Evolutionary conservation across 2,329 filamentous ascomycete species (phyloP).

Genomic region (Fusarium sp.): DNA sequence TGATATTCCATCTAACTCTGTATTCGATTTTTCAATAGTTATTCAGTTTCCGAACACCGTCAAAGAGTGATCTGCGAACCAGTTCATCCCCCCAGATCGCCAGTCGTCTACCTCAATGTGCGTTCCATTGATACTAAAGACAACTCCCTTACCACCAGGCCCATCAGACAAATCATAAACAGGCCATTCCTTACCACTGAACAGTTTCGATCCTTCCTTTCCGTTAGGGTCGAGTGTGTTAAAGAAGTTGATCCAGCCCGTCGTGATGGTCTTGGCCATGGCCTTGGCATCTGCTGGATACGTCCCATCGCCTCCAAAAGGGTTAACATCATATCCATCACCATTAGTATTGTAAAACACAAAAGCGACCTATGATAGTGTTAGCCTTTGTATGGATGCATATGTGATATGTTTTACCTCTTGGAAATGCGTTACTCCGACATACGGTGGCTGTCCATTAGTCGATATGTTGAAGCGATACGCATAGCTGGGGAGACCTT

Average conservation of each 20-base stretch:
- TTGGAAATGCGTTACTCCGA: slow-evolving; percentile 58
- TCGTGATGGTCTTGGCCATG: slow-evolving; percentile 50
- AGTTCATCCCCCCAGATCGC: slow-evolving; percentile 50
- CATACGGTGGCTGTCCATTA: slow-evolving; percentile 41
- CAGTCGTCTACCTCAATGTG: slow-evolving; percentile 51
- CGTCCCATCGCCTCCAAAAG: slow-evolving; percentile 50
- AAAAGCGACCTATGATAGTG: slow-evolving; percentile 54
- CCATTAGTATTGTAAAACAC: slow-evolving; percentile 58
- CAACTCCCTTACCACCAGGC: slow-evolving; percentile 47
- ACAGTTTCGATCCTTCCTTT: slow-evolving; percentile 1
- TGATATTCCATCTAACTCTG: background rate
- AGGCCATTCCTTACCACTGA: slow-evolving; percentile 47
- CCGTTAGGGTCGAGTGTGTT: slow-evolving; percentile 50
- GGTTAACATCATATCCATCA: slow-evolving; percentile 52
- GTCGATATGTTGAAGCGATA: slow-evolving; percentile 55
- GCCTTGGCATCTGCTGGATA: slow-evolving; percentile 47
- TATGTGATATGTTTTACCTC: slow-evolving; percentile 36
- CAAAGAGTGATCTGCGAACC: slow-evolving; percentile 50
- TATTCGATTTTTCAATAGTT: background rate
- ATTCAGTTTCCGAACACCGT: slow-evolving; percentile 48
- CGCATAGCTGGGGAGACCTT: slow-evolving; percentile 49
- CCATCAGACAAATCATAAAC: slow-evolving; percentile 38
- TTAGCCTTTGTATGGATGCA: background rate
- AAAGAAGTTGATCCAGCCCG: slow-evolving; percentile 54
- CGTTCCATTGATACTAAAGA: slow-evolving; percentile 49